Evolutionary conservation across 1,139 yeast genomes (phyloP).

Genomic region (Kodamaea arcana): DNA sequence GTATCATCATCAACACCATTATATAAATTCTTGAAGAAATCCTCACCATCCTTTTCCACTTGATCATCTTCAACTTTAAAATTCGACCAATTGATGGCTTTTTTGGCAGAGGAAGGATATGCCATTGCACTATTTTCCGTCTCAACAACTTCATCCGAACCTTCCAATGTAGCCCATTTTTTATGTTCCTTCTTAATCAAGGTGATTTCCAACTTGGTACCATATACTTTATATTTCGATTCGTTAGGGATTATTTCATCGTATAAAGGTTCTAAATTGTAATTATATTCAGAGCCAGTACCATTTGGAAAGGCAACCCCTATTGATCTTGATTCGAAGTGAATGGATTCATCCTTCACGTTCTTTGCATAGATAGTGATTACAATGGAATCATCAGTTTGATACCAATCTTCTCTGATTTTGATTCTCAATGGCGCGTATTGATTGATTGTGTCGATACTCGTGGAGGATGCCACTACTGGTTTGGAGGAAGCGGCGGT

Average conservation of each 20-base stretch:
- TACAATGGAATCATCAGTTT: conserved; percentile 51
- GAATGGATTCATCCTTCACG: conserved; percentile 44
- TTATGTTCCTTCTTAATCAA: conserved; percentile 33
- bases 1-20: conserved; percentile 85
- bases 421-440: conserved; percentile 42
- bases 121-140: conserved; percentile 17
- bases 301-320: conserved; percentile 45
- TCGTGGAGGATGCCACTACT: conserved; percentile 19
- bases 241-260: conserved; percentile 45
- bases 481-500: conserved; percentile 3
- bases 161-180: conserved; percentile 47
- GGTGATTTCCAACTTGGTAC: conserved; percentile 72
- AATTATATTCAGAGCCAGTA: conserved; percentile 43
- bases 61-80: conserved; percentile 51
- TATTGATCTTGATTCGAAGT: conserved; percentile 28
- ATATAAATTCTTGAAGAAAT: conserved; percentile 73
- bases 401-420: conserved; percentile 79
- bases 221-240: conserved; percentile 51
- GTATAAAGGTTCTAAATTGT: conserved; percentile 48
- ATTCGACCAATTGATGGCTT: conserved; percentile 69
- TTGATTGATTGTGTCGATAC: conserved; percentile 30
- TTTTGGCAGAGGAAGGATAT: conserved; percentile 63
- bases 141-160: conserved; percentile 9
- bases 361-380: conserved; percentile 72
- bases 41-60: conserved; percentile 49